Evolutionary conservation across 768 basidiomycete species (phyloP).

Genomic region (Suillus paluster): DNA sequence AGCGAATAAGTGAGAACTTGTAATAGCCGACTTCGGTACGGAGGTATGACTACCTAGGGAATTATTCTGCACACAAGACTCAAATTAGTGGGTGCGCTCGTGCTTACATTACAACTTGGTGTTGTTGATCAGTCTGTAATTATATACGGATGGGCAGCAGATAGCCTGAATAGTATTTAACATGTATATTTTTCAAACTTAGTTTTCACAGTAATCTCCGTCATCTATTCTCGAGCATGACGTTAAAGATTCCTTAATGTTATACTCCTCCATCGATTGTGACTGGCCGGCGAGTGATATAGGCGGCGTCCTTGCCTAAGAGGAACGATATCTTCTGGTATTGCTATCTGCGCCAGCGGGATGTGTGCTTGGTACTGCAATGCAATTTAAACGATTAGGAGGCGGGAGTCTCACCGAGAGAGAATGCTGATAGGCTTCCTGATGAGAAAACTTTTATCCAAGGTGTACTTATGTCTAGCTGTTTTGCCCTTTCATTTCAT

Average conservation of each 20-base stretch:
- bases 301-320: slow-evolving; percentile 29
- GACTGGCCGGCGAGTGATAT: slow-evolving; percentile 22
- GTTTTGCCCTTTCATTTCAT: too few species aligned
- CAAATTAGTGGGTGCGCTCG: not conserved
- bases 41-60: not conserved
- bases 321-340: slow-evolving; percentile 26
- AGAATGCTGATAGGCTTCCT: not conserved
- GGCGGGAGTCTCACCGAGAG: not conserved
- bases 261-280: not conserved
- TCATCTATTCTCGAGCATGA: not conserved
- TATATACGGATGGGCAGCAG: too few species aligned
- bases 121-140: not conserved
- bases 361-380: not conserved
- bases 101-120: not conserved
- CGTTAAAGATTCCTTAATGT: too few species aligned
- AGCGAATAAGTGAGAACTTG: not conserved
- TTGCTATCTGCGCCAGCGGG: not conserved
- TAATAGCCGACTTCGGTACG: not conserved
- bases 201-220: not conserved
- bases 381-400: not conserved
- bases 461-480: too few species aligned
- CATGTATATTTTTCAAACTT: not conserved
- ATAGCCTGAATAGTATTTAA: not conserved
- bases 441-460: too few species aligned
- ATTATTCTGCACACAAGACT: not conserved